phyloP scores from a whole-genome alignment of 768 basidiomycete species.

The Gymnopilus junonius region DNA sequence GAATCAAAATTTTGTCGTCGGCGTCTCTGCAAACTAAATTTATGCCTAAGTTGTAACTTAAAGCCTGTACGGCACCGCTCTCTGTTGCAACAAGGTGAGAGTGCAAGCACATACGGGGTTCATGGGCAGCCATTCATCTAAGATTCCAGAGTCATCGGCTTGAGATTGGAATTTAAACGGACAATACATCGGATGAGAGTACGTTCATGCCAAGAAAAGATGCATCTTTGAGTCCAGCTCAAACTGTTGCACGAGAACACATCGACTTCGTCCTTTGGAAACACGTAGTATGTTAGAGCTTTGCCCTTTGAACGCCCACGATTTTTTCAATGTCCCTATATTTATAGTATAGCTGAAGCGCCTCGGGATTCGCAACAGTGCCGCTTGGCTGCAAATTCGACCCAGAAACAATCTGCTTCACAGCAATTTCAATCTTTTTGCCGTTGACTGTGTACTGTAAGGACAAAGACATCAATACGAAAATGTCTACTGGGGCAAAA shows the following conservation, averaged over 20 bases:
- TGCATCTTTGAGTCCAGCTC: too few species aligned
- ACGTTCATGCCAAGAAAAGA: too few species aligned
- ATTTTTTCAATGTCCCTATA: slow-evolving; percentile 27
- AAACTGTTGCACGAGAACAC: background rate
- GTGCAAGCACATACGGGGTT: too few species aligned
- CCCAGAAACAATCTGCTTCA: slow-evolving; percentile 80
- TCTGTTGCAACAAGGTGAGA: too few species aligned
- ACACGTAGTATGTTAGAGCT: slow-evolving; percentile 7
- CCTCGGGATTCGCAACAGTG: slow-evolving; percentile 75
- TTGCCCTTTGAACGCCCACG: slow-evolving; percentile 18
- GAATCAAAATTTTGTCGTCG: too few species aligned
- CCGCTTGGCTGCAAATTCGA: slow-evolving; percentile 67
- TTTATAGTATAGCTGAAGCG: slow-evolving; percentile 61
- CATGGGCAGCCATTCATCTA: too few species aligned
- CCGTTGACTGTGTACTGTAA: slow-evolving; percentile 74
- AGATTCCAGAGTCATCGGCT: background rate
- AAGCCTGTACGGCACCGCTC: too few species aligned
- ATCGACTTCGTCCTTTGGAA: background rate
- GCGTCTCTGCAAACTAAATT: too few species aligned
- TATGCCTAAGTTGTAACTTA: too few species aligned
- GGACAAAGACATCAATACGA: background rate
- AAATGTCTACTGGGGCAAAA: background rate
- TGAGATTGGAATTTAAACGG: background rate
- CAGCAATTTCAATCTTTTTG: slow-evolving; percentile 81
- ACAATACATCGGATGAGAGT: too few species aligned